Conservation (phyloP, 441 rosid genomes). For the Populus hybrid region DNA sequence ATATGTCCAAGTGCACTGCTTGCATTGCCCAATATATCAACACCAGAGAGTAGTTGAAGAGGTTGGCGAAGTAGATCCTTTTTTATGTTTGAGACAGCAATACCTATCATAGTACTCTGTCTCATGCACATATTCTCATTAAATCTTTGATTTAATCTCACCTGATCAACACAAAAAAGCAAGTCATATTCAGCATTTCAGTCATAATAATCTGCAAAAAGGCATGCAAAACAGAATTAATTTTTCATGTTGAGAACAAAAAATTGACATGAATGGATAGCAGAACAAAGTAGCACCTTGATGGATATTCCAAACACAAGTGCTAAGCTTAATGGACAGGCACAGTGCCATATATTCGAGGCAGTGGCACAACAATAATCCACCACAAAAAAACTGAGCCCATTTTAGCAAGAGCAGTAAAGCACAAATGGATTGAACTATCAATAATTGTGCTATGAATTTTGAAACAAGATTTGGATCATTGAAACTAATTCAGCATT, state of each 20-base stretch:
- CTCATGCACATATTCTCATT: constrained; percentile 92
- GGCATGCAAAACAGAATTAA: not conserved
- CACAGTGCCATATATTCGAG: not conserved
- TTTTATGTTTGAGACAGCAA: constrained; percentile 74
- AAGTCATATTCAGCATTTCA: constrained; percentile 2
- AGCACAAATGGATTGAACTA: no score
- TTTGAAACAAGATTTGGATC: no score
- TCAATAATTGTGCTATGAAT: no score
- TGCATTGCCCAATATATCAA: constrained; percentile 98
- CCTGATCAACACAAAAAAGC: constrained; percentile 46
- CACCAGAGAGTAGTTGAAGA: no score
- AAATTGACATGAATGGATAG: no score
- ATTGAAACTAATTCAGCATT: no score
- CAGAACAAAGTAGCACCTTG: no score
- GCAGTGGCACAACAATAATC: not conserved
- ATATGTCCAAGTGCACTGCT: constrained; percentile 99
- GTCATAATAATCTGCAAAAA: constrained; percentile 17
- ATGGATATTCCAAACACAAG: not conserved
- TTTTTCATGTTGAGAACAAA: not conserved
- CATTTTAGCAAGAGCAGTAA: no score
- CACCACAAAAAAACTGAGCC: not conserved
- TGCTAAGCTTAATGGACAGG: not conserved
- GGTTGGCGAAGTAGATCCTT: constrained; percentile 98
- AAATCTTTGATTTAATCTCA: constrained; percentile 80
- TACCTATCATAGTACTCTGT: constrained; percentile 86